Evolutionary conservation across 805 yeast genomes (phyloP).

Genomic region (Nakazawaea laoshanensis): DNA sequence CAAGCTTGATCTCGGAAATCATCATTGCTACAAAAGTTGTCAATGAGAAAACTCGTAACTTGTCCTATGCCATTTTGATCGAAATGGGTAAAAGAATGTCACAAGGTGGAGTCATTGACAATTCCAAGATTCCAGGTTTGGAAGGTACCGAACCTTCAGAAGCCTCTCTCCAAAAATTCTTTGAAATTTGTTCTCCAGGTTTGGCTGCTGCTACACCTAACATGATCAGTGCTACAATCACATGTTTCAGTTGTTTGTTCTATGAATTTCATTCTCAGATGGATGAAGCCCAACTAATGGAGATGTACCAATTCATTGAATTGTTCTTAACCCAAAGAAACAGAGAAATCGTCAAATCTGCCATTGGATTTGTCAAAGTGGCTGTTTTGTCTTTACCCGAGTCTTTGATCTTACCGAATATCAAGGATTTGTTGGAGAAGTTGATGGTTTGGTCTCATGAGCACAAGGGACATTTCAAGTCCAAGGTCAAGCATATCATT

Average conservation of each 20-base stretch:
- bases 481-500: slow-evolving; percentile 85
- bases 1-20: slow-evolving; percentile 76
- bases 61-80: slow-evolving; percentile 67
- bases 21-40: slow-evolving; percentile 86
- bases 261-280: slow-evolving; percentile 75
- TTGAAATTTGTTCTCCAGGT: slow-evolving; percentile 94
- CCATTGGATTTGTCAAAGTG: slow-evolving; percentile 90
- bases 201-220: slow-evolving; percentile 89
- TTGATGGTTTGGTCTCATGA: slow-evolving; percentile 91
- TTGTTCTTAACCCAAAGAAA: slow-evolving; percentile 84
- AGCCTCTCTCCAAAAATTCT: slow-evolving; percentile 72
- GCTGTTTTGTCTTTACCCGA: slow-evolving; percentile 77
- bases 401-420: slow-evolving; percentile 59
- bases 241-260: slow-evolving; percentile 79
- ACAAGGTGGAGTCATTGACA: slow-evolving; percentile 53
- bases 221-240: slow-evolving; percentile 94
- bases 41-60: slow-evolving; percentile 84
- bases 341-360: slow-evolving; percentile 88
- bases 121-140: slow-evolving; percentile 61
- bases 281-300: slow-evolving; percentile 52
- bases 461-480: slow-evolving; percentile 90
- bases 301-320: slow-evolving; percentile 80
- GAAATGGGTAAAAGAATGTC: slow-evolving; percentile 76
- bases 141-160: slow-evolving; percentile 55
- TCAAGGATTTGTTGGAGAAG: slow-evolving; percentile 58